Evolutionary conservation across 202 grass and related monocot species (phyloP).

Genomic region (Brachypodium distachyon): DNA sequence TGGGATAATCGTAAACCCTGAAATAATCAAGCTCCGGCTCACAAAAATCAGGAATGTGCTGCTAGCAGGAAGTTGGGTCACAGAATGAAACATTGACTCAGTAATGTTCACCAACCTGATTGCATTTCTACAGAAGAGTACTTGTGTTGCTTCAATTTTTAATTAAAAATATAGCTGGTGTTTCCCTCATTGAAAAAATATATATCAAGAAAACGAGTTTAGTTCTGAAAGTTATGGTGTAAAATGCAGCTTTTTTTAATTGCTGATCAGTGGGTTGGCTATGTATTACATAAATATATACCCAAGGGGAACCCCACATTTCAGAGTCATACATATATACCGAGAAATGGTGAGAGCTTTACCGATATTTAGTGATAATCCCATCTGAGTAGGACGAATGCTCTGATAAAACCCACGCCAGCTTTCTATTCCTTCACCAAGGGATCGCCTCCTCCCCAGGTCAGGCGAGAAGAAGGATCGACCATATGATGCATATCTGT

Average conservation of each 20-base stretch:
- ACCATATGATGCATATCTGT: slow-evolving; percentile 54
- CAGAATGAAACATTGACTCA: background rate
- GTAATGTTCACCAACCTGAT: background rate
- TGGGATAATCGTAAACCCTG: background rate
- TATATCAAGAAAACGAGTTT: background rate
- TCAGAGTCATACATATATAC: background rate
- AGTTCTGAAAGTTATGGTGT: background rate
- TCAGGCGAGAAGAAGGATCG: slow-evolving; percentile 81
- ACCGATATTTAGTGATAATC: slow-evolving; percentile 48
- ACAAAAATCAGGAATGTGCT: no score
- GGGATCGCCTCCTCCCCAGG: slow-evolving; percentile 57
- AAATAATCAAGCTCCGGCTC: no score
- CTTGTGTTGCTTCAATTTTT: no score
- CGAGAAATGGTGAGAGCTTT: background rate
- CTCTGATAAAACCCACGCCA: slow-evolving; percentile 90
- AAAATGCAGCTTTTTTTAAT: background rate
- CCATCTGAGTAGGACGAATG: slow-evolving; percentile 90
- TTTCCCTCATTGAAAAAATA: background rate
- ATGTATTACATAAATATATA: background rate
- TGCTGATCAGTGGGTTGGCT: background rate
- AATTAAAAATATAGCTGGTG: background rate
- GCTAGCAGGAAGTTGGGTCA: background rate
- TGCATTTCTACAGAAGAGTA: background rate
- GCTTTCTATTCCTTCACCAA: slow-evolving; percentile 78
- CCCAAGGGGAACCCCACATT: background rate